Conservation (phyloP, 208 protist genomes). For the Wallacemonas collosoma region DNA sequence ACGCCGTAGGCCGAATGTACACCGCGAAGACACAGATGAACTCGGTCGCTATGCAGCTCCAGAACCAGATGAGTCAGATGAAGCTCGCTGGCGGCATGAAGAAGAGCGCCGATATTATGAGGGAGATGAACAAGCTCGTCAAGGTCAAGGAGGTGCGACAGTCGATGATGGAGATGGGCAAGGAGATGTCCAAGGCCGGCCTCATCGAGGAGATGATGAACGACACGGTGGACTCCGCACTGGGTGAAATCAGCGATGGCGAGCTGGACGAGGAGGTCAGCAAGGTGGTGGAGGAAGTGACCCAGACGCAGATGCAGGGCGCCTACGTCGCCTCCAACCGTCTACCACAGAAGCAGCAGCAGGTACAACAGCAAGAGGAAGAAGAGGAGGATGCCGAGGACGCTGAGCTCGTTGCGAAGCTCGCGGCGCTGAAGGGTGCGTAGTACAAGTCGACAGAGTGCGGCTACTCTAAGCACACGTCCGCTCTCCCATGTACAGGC, state of each 20-base stretch:
- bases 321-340: constrained; percentile 49
- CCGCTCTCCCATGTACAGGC: too few species aligned
- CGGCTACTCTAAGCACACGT: too few species aligned
- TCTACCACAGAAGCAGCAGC: constrained; percentile 45
- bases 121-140: constrained; percentile 84
- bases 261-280: constrained; percentile 90
- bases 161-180: constrained; percentile 78
- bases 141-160: constrained; percentile 78
- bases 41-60: constrained; percentile 87
- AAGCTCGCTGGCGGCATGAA: constrained; percentile 75
- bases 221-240: constrained; percentile 81
- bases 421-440: constrained; percentile 54
- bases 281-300: constrained; percentile 88
- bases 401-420: constrained; percentile 51
- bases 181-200: constrained; percentile 90
- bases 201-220: constrained; percentile 92
- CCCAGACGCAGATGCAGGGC: constrained; percentile 68
- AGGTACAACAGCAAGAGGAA: constrained; percentile 31
- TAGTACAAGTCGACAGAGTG: background rate
- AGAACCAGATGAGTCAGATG: constrained; percentile 81
- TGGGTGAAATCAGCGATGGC: constrained; percentile 84
- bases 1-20: constrained; percentile 79
- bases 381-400: constrained; percentile 39
- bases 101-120: constrained; percentile 82
- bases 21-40: constrained; percentile 92